These are phyloP conservation scores for Ambrosiella cleistominuta DNA, from an alignment of 2,329 filamentous ascomycete species.

Conservation along the genomic window DNA sequence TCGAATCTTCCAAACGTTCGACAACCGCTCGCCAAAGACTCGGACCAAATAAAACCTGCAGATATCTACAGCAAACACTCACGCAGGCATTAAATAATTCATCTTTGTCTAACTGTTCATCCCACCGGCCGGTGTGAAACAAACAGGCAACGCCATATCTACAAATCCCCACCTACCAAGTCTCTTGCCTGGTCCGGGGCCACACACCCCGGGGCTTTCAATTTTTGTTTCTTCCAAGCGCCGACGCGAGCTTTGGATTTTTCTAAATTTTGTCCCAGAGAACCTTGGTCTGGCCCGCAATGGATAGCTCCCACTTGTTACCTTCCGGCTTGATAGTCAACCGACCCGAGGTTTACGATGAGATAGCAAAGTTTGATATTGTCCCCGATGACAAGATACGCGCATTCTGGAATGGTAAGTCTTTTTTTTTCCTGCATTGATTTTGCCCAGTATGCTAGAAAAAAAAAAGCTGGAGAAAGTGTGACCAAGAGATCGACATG, in stretches of 20 bases:
- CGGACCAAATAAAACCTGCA: no score
- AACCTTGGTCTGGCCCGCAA: no score
- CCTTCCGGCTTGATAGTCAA: constrained; percentile 42
- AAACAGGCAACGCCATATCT: neutral
- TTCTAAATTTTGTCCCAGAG: no score
- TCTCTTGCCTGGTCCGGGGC: constrained; percentile 5
- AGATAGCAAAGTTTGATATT: constrained; percentile 33
- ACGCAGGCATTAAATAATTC: no score
- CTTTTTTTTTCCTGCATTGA: neutral
- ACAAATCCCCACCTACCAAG: neutral
- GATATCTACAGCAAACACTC: no score
- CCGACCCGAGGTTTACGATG: constrained; percentile 31
- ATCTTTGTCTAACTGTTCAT: neutral
- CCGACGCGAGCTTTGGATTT: no score
- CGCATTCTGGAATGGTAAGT: constrained; percentile 39
- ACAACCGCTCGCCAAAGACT: no score
- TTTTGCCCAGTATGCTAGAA: neutral
- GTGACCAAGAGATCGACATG: no score
- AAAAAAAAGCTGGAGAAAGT: no score
- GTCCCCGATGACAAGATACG: constrained; percentile 35
- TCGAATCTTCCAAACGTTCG: no score
- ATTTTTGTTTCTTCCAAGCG: neutral
- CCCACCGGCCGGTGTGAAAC: neutral
- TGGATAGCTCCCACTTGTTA: constrained; percentile 23
- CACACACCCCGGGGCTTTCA: constrained; percentile 3